These are phyloP conservation scores for Boletus rex-veris DNA, from an alignment of 768 basidiomycete genomes.

Conservation along the genomic window DNA sequence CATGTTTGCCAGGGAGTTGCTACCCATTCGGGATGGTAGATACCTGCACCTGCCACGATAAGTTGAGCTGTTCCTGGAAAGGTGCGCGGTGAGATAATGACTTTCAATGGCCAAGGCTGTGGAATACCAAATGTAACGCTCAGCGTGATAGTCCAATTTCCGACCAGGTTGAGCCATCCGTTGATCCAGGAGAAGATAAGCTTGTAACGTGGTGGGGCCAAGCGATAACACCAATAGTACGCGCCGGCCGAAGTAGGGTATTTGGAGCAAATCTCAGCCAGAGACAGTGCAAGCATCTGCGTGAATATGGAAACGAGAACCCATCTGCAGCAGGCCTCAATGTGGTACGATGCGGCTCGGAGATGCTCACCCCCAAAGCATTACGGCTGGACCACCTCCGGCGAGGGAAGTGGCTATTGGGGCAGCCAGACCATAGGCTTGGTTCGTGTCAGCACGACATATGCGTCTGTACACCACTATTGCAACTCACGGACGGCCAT, in stretches of 20 bases:
- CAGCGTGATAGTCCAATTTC: slow-evolving; percentile 65
- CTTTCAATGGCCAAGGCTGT: not conserved
- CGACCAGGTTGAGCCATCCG: slow-evolving; percentile 66
- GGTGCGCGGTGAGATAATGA: not conserved
- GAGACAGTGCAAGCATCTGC: slow-evolving; percentile 47
- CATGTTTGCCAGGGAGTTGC: slow-evolving; percentile 61
- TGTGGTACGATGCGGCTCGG: not conserved
- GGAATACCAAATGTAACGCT: slow-evolving; percentile 56
- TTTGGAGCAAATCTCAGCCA: slow-evolving; percentile 57
- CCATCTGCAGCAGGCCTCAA: slow-evolving; percentile 36
- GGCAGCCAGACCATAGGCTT: slow-evolving; percentile 54
- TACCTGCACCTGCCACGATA: slow-evolving; percentile 53
- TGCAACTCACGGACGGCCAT: slow-evolving; percentile 57
- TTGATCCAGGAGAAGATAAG: slow-evolving; percentile 60
- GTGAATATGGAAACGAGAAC: slow-evolving; percentile 48
- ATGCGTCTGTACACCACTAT: not conserved
- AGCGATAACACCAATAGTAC: slow-evolving; percentile 64
- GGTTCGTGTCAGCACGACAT: slow-evolving; percentile 1
- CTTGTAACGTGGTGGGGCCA: slow-evolving; percentile 50
- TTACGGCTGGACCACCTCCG: slow-evolving; percentile 52
- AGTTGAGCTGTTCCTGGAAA: slow-evolving; percentile 54
- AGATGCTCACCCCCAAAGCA: slow-evolving; percentile 53
- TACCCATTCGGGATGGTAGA: slow-evolving; percentile 57
- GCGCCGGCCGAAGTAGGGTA: slow-evolving; percentile 62
- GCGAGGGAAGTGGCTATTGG: slow-evolving; percentile 55